Base-by-base conservation (phyloP, 495 filamentous ascomycete species). In the Aspergillus panamensis region DNA sequence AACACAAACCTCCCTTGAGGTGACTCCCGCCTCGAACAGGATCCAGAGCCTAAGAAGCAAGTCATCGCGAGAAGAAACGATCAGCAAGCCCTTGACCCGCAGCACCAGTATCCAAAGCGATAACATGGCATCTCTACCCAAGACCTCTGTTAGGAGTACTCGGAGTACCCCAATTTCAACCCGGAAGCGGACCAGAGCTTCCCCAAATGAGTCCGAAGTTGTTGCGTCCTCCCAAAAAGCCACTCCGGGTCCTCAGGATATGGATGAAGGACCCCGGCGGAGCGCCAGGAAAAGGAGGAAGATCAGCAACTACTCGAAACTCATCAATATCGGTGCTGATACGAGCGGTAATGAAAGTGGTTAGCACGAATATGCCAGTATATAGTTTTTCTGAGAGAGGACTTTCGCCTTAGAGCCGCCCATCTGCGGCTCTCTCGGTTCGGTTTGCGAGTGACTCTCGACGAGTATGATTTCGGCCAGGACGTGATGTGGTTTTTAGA, bases 271-370 rank as follows among this genome's bases (percentile, higher is more conserved):
- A 7, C 47, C 39, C 12, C 60, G 64, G 14, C 60, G 65, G 10
- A 67, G 65, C 45, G 44, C 48, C 20, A 59, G 59, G 33, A 70
- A 70, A 48, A 59, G 57, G 45, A 65, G 68, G 53, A 70, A 70
- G 39, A 63, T 66, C 17, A 70, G 68, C 66, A 70, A 70, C 31
- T 67, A 64, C 42, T 48, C 55, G 19, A 62, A 63, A 21, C 53
- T 65, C 12, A 63, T 70, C 45, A 66, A 70, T 53, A 60, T 70
- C 57, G 68, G 68, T 12, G 60, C 61, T 8, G 55, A 62, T 10
- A 63, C 62, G 10, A 67, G 59, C 32, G 65, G 58, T 37, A 55
- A 66, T 30, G 60, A 66, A 53, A 59, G 40, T n/a, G 16, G 47
- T 6, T 52, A 53, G 8, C 17, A 13, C 13, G 30, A n/a, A n/a